Conservation (phyloP, 2,329 filamentous ascomycete genomes). For the Basipetospora chlamydospora region DNA sequence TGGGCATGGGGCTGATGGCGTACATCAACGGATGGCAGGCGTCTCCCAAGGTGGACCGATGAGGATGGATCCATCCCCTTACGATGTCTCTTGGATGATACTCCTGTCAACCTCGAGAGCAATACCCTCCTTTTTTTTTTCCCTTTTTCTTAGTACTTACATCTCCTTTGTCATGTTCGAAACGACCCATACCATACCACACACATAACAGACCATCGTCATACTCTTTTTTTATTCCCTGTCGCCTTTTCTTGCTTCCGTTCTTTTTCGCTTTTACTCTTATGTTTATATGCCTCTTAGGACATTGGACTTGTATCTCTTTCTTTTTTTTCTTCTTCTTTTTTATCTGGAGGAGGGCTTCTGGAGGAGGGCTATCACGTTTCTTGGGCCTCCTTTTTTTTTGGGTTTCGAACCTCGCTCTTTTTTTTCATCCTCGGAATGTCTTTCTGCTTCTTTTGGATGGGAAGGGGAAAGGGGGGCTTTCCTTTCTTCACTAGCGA, state of each 20-base stretch:
- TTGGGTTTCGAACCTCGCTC: no score
- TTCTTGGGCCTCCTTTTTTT: no score
- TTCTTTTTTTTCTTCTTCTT: background rate
- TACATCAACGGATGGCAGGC: conserved; percentile 72
- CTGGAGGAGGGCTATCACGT: no score
- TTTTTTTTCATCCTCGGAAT: no score
- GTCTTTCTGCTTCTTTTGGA: no score
- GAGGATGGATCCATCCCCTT: background rate
- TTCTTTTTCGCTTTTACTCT: conserved; percentile 4
- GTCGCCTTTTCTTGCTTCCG: background rate
- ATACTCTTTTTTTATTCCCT: conserved; percentile 2
- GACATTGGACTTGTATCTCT: conserved; percentile 1
- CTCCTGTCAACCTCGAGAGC: background rate
- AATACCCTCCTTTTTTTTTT: background rate
- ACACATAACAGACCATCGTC: no score
- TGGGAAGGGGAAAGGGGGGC: no score
- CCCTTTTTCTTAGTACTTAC: no score
- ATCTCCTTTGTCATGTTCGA: background rate
- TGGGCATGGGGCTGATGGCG: conserved; percentile 74
- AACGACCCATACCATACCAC: no score
- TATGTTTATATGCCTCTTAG: background rate
- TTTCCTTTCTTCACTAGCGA: no score
- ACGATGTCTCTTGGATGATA: background rate
- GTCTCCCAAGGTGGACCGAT: conserved; percentile 17
- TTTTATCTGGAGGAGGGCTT: no score